Percentiles rank a stretch among this genome's conserved stretches.
Evolutionary conservation across 257 asterid genomes (phyloP).

Genomic region (Jacaranda mimosifolia): DNA sequence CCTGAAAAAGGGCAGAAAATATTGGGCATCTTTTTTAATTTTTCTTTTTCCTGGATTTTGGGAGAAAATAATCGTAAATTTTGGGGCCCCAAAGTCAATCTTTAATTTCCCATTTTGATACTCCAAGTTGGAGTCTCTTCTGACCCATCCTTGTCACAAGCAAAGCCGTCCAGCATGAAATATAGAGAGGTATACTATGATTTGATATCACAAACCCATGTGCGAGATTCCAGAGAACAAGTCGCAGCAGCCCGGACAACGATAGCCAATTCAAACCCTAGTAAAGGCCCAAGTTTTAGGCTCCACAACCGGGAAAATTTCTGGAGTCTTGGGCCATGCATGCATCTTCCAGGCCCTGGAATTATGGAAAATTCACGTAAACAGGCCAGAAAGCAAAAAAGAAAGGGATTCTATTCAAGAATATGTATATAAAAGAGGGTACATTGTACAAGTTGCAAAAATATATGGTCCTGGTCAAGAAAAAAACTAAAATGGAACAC

Average conservation of each 20-base stretch:
- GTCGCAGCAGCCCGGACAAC: constrained; percentile 37
- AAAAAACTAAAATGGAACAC: neutral
- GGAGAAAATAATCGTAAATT: too few species aligned
- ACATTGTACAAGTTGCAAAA: too few species aligned
- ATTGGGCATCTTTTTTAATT: too few species aligned
- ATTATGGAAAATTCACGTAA: neutral
- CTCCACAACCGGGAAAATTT: too few species aligned
- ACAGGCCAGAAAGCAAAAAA: too few species aligned
- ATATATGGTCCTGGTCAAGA: neutral
- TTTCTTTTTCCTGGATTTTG: too few species aligned
- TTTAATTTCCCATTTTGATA: neutral
- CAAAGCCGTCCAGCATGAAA: constrained; percentile 50
- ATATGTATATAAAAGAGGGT: too few species aligned
- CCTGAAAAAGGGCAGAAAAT: too few species aligned
- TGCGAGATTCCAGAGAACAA: constrained; percentile 42
- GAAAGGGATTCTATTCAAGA: neutral
- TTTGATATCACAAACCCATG: constrained; percentile 44
- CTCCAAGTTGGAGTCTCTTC: constrained; percentile 38
- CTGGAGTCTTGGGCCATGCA: neutral
- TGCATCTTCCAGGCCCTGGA: neutral
- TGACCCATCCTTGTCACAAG: constrained; percentile 51
- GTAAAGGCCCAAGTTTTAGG: neutral
- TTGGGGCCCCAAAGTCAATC: neutral
- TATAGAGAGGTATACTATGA: constrained; percentile 40
- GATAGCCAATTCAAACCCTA: neutral